Base-by-base conservation (phyloP, 2,329 filamentous ascomycete genomes). In the Diaporthe sp. region DNA sequence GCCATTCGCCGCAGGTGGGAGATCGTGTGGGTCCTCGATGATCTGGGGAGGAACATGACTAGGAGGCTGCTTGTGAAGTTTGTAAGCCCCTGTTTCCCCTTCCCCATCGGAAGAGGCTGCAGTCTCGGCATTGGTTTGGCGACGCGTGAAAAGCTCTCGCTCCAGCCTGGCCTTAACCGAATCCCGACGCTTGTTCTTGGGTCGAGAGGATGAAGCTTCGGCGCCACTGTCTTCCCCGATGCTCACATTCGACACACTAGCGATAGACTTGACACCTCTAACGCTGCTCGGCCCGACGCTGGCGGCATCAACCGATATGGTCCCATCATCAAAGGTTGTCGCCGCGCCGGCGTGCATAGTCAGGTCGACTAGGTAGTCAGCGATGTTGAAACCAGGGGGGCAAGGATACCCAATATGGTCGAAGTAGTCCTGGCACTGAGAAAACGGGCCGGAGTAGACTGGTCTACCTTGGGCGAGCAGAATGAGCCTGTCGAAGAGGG, bases 331-430 rank as follows among this genome's bases (percentile, higher is more conserved):
- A 74, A 91, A 89, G 3, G 91, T 85, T 9, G 89, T 86, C 28
- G 88, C 90, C 60, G 89, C 88, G 75, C 94, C 91, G 34, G 95
- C 96, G 83, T 99, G 97, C 96, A 99, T 98, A 0, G 97, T 98
- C 55, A 99, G 89, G 83, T 99, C 97, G 42, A 99, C 96, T 7
- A 99, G 90, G 82, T 98, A 99, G 83, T 99, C 97, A 5, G 97
- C 97, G 84, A 99, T 98, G 81, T 99, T 99, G 90, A 98, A 99
- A 2, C 97, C 97, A 34, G 96, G 94, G 15, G 97, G 97, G 81
- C 97, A 99, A 67, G 94, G 88, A 83, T 98, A 99, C 58, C 97
- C 97, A 77, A 98, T 93, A 62, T 92, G 90, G 81, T 98, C 95
- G 80, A 99, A 99, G 82, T 98, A 99, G 28, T 91, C 88, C 83